Evolutionary conservation across 1,284 basidiomycete genomes (phyloP).

Genomic region (Afroboletus lepidellus): DNA sequence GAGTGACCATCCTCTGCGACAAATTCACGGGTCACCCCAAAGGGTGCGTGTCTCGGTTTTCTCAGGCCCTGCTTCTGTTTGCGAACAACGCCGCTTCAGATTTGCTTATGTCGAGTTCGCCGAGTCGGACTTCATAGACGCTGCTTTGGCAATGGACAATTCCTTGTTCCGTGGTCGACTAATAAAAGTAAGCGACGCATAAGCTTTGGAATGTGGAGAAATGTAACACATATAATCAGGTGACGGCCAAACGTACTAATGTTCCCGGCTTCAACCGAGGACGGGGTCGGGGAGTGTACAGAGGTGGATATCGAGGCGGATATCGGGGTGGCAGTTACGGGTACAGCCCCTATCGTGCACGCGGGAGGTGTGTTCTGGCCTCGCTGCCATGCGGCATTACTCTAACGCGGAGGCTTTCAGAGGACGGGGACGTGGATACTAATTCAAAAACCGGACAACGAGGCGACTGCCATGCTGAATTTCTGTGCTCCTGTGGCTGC

Average conservation of each 20-base stretch:
- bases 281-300: slow-evolving; percentile 72
- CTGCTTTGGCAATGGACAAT: slow-evolving; percentile 94
- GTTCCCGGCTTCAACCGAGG: slow-evolving; percentile 87
- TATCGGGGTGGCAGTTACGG: slow-evolving; percentile 51
- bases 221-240: slow-evolving; percentile 45
- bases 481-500: slow-evolving; percentile 11
- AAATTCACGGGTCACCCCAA: slow-evolving; percentile 99
- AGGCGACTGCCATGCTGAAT: slow-evolving; percentile 10
- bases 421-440: slow-evolving; percentile 71
- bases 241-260: slow-evolving; percentile 91
- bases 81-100: slow-evolving; percentile 41
- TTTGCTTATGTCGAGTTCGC: slow-evolving; percentile 99
- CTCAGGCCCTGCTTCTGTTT: neutral
- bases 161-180: slow-evolving; percentile 91
- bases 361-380: slow-evolving; percentile 65
- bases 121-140: slow-evolving; percentile 89
- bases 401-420: slow-evolving; percentile 37
- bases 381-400: slow-evolving; percentile 1
- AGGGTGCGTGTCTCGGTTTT: slow-evolving; percentile 60
- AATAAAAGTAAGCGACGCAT: slow-evolving; percentile 67
- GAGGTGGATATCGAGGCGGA: slow-evolving; percentile 61
- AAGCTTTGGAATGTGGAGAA: slow-evolving; percentile 2
- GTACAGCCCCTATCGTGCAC: slow-evolving; percentile 74
- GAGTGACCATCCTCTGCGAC: slow-evolving; percentile 98
- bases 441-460: slow-evolving; percentile 32